Evolutionary conservation across 495 filamentous ascomycete genomes (phyloP).

Genomic region (Lasiosphaeriaceae sp.): DNA sequence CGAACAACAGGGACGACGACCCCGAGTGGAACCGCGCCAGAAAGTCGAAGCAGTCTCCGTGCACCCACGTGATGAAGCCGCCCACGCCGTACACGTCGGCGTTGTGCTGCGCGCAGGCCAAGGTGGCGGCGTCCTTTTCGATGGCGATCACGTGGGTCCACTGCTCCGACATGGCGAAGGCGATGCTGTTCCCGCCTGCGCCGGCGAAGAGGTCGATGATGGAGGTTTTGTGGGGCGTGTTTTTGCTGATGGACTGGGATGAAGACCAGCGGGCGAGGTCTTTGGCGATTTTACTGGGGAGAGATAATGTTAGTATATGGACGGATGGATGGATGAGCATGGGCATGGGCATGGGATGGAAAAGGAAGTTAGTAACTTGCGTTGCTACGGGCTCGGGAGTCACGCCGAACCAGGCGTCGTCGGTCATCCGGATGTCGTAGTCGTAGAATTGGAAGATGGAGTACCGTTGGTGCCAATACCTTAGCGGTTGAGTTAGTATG

Average conservation of each 20-base stretch:
- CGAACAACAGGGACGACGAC: no score
- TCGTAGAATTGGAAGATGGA: slow-evolving; percentile 79
- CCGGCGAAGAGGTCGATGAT: slow-evolving; percentile 89
- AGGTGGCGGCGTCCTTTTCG: slow-evolving; percentile 70
- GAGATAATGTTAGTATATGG: background rate
- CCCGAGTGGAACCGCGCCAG: slow-evolving; percentile 23
- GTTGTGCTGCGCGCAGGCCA: slow-evolving; percentile 90
- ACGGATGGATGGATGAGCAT: background rate
- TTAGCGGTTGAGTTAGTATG: background rate
- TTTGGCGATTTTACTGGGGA: slow-evolving; percentile 66
- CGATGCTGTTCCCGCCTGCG: slow-evolving; percentile 91
- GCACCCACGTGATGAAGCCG: slow-evolving; percentile 72
- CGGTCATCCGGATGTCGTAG: slow-evolving; percentile 83
- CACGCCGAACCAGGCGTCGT: slow-evolving; percentile 92
- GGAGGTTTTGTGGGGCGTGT: slow-evolving; percentile 34
- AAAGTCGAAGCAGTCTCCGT: slow-evolving; percentile 73
- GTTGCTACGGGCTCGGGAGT: slow-evolving; percentile 87
- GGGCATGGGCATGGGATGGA: background rate
- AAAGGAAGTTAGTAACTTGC: slow-evolving; percentile 42
- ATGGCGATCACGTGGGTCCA: slow-evolving; percentile 84
- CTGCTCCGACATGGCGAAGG: slow-evolving; percentile 71
- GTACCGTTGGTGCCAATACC: slow-evolving; percentile 86
- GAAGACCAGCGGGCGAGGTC: slow-evolving; percentile 48
- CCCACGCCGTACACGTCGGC: slow-evolving; percentile 80
- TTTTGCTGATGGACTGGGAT: background rate